Conservation (phyloP, 345 rosid genomes). For the Bruguiera parviflora region DNA sequence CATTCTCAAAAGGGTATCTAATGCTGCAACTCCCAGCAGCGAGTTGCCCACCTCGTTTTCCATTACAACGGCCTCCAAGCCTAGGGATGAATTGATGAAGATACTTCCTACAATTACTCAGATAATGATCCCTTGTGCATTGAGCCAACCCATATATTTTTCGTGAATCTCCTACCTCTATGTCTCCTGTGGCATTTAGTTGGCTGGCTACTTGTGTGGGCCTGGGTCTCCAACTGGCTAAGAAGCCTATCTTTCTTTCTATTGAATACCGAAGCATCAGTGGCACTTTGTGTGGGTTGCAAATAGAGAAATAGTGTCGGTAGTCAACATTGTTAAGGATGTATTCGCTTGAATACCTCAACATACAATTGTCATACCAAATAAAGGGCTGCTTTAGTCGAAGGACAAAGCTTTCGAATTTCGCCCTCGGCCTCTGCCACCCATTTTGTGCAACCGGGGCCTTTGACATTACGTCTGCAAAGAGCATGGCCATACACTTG, state of each 20-base stretch:
- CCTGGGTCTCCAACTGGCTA: not conserved
- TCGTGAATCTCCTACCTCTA: not conserved
- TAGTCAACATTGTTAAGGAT: constrained; percentile 43
- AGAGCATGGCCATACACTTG: constrained; percentile 31
- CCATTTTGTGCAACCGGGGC: constrained; percentile 32
- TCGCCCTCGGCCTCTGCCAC: constrained; percentile 25
- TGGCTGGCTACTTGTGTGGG: not conserved
- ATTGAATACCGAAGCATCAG: not conserved
- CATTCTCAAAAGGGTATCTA: not conserved
- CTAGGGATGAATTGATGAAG: not conserved
- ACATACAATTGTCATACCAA: constrained; percentile 43
- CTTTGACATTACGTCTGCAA: constrained; percentile 36
- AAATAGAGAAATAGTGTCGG: constrained; percentile 8
- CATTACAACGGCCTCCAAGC: constrained; percentile 1
- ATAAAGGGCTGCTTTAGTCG: constrained; percentile 40
- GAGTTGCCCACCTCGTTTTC: constrained; percentile 9
- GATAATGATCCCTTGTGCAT: constrained; percentile 11
- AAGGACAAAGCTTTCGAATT: constrained; percentile 32
- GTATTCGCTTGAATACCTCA: constrained; percentile 30
- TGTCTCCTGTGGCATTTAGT: not conserved
- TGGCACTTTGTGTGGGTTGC: not conserved
- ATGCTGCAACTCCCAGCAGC: constrained; percentile 7
- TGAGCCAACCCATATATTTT: constrained; percentile 7
- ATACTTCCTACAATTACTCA: constrained; percentile 5
- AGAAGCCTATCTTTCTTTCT: not conserved